A percentile compares a stretch with the other conserved stretches of the same genome.
phyloP scores from a whole-genome alignment of 2,329 filamentous ascomycete species.

The Alternaria brassicicola region DNA sequence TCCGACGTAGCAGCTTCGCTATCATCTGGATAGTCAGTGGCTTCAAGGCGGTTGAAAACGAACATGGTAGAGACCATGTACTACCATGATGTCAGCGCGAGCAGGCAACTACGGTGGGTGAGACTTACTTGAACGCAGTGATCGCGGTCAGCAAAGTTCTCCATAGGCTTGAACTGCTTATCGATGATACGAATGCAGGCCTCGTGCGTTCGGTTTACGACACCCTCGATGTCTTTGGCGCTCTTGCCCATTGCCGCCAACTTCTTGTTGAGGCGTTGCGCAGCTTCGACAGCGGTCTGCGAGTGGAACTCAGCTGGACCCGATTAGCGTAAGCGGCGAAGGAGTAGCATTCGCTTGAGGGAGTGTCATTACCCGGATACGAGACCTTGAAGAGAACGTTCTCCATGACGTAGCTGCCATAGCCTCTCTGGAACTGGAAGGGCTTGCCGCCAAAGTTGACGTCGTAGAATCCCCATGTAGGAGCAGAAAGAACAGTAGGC shows the following conservation, averaged over 20 bases:
- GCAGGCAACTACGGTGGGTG: not conserved
- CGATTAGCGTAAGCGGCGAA: conserved; percentile 2
- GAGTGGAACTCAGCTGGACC: conserved; percentile 89
- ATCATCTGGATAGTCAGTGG: conserved; percentile 91
- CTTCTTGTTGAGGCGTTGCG: conserved; percentile 83
- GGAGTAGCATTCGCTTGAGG: not conserved
- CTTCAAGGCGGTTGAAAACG: conserved; percentile 89
- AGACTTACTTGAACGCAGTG: conserved; percentile 84
- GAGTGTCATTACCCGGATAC: conserved; percentile 75
- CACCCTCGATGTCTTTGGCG: conserved; percentile 84
- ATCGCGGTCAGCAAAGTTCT: conserved; percentile 99
- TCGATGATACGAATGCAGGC: conserved; percentile 99
- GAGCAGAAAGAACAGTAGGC: conserved; percentile 89
- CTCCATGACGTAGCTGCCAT: conserved; percentile 99
- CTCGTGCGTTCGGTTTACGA: conserved; percentile 96
- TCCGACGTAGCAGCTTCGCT: conserved; percentile 88
- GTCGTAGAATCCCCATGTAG: conserved; percentile 98
- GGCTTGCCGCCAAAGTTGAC: conserved; percentile 91
- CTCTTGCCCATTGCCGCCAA: conserved; percentile 86
- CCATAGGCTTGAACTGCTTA: conserved; percentile 99
- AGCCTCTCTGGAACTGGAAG: conserved; percentile 93
- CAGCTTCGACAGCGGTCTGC: conserved; percentile 95
- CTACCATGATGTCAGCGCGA: conserved; percentile 43
- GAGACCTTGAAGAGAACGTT: conserved; percentile 99
- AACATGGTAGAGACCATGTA: conserved; percentile 99